Evolutionary conservation across 176 grass and related monocot genomes (phyloP), one percentile per base, ranked within the genome.

Genomic region (Pontederia crassipes): DNA sequence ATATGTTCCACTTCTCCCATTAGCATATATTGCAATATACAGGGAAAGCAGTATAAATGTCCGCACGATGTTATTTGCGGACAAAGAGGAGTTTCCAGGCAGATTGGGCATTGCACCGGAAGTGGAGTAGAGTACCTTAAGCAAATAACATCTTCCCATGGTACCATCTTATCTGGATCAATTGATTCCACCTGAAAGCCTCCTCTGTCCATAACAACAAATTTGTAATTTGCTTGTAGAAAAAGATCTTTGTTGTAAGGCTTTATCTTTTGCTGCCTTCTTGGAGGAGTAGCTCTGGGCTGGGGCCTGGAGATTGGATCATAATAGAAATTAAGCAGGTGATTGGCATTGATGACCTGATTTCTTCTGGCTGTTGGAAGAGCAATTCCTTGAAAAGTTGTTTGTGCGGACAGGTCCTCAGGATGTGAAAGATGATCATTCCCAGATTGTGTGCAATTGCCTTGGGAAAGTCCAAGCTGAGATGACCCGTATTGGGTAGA

Each of bases 181-280:
- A 88, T 77, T 12, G 71, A 88, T 72, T 87, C 87, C 28, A 81
- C 67, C 51, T 89, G 64, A 67, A 62, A 92, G 58, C 62, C 72
- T 55, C 83, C 93, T 8, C 70, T 98, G 67, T 98, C 79, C 59
- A 98, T 81, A 52, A 98, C 79, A 72, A 87, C 71, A 59, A 97
- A 97, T 79, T 78, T 92, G 83, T 85, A 97, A 85, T 97, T 97
- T 78, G 93, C 93, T 79, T 97, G 93, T 64, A 97, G 79, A 60
- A 97, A 97, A 57, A 92, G 67, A 49, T 97, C 93, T 61, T 88
- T 97, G 64, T 97, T 92, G 74, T 97, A 97, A 66, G 87, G 93
- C 78, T 85, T 88, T 75, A 88, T 88, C 77, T 88, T 97, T 59
- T 67, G 78, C 54, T 84, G 84, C 68, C 82, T 83, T 81, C 84